Evolutionary conservation across 2,329 filamentous ascomycete genomes (phyloP).

Genomic region (Xylaria digitata): DNA sequence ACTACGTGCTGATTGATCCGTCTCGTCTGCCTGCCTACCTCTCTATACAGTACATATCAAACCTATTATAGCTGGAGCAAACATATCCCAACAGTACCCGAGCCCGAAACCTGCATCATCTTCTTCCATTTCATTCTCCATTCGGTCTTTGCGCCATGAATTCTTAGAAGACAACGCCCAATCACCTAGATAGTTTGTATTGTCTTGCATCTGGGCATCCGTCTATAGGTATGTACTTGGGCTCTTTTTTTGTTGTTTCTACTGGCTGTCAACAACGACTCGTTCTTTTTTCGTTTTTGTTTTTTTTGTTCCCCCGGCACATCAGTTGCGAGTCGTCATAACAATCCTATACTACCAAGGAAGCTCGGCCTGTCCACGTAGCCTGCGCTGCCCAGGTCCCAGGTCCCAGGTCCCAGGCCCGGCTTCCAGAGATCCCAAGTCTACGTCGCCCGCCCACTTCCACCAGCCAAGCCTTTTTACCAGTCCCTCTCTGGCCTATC

Average conservation of each 20-base stretch:
- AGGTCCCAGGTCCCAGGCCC: conserved; percentile 5
- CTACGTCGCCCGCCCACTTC: conserved; percentile 22
- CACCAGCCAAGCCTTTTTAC: conserved; percentile 16
- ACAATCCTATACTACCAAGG: conserved; percentile 29
- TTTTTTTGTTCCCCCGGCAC: conserved; percentile 30
- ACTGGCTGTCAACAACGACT: conserved; percentile 32
- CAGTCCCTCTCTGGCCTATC: conserved; percentile 18
- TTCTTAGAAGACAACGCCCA: conserved; percentile 37
- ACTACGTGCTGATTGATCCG: not conserved
- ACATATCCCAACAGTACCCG: conserved; percentile 11
- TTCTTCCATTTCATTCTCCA: conserved; percentile 18
- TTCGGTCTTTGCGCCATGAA: conserved; percentile 42
- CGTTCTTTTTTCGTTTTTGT: conserved; percentile 30
- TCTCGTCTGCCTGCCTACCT: conserved; percentile 3
- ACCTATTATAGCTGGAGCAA: conserved; percentile 18
- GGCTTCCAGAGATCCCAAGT: conserved; percentile 3
- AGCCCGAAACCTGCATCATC: not conserved
- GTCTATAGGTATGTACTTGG: conserved; percentile 29
- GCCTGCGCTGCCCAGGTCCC: conserved; percentile 24
- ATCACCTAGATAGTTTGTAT: conserved; percentile 25
- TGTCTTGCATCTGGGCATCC: conserved; percentile 20
- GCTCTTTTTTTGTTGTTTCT: conserved; percentile 34
- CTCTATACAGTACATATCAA: not conserved
- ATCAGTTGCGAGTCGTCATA: conserved; percentile 29
- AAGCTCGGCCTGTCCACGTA: conserved; percentile 41